Base-by-base conservation (phyloP, 2,329 filamentous ascomycete species). In the Neofusicoccum kwambonambiense region DNA sequence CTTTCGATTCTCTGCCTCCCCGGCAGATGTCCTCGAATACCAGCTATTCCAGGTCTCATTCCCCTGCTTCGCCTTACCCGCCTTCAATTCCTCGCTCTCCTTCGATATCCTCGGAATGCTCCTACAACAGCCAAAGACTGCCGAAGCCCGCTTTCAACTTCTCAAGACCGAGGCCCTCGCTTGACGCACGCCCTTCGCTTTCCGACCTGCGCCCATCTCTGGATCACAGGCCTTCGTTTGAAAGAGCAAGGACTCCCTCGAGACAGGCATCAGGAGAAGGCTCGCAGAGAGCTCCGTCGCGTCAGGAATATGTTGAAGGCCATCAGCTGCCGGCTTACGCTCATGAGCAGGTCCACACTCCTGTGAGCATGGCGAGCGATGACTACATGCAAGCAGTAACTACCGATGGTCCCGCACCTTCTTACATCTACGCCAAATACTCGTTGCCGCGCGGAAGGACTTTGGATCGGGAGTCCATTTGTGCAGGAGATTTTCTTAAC, bases 401-500 rank as follows among this genome's bases (percentile, higher is more conserved):
- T 4, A 76, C 70, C 15, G 81, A 72, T 68, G 79, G 81, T 7
- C 83, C 83, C 1, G 86, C 87, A 2, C 84, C 90, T 0, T 92
- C 93, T 0, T 96, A 96, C 74, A 90, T 91, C 15, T 95, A 97
- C 75, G 89, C 92, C 7, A 96, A 91, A 66, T 97, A 93, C 73
- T 82, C 86, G 1, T 82, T 98, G 35, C 94, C 95, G 0, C 87
- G 94, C 67, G 94, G 94, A 13, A 91, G 95, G 74, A 84, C 85
- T 39, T 78, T 96, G 6, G 89, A 96, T 67, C 85, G 92, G 65
- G 84, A 70, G 19, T 78, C 76, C 3, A 67, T 79, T 17, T 73
- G 75, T 12, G 70, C 74, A 12, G 73, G 76, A 45, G 76, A 78
- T 19, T 78, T 79, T 64, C 69, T 79, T 62, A 75, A 77, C 45